These are phyloP conservation scores for Misopates orontium DNA, from an alignment of 257 asterid species.

Conservation along the genomic window DNA sequence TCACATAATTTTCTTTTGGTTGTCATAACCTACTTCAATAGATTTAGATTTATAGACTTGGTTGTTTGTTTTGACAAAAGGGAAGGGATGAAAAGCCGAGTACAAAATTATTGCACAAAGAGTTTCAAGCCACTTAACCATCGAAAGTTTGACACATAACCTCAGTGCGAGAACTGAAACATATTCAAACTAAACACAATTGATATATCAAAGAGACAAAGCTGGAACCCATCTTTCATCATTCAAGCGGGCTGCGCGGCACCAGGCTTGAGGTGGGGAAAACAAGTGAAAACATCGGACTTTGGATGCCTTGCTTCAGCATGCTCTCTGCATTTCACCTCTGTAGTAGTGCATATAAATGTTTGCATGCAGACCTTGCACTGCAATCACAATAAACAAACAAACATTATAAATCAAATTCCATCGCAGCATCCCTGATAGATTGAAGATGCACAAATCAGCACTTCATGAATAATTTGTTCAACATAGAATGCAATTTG, in stretches of 20 bases:
- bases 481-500: not conserved
- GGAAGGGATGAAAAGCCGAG: too few relatives aligned
- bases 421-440: not conserved
- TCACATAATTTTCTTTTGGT: too few relatives aligned
- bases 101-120: not conserved
- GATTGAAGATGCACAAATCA: not conserved
- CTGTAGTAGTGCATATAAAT: slow-evolving; percentile 71
- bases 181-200: slow-evolving; percentile 27
- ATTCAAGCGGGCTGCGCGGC: not conserved
- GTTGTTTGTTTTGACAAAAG: too few relatives aligned
- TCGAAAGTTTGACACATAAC: slow-evolving; percentile 29
- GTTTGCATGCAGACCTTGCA: slow-evolving; percentile 80
- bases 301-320: slow-evolving; percentile 73
- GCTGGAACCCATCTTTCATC: slow-evolving; percentile 21
- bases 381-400: slow-evolving; percentile 34
- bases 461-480: not conserved
- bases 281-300: slow-evolving; percentile 48
- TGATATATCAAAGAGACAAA: slow-evolving; percentile 17
- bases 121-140: slow-evolving; percentile 34
- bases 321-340: slow-evolving; percentile 70
- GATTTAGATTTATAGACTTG: too few relatives aligned
- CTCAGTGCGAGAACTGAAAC: slow-evolving; percentile 28
- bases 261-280: slow-evolving; percentile 63
- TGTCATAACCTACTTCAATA: too few relatives aligned
- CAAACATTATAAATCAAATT: not conserved